Evolutionary conservation across 371 early-diverging fungal genomes (phyloP), one percentile per base, ranked within the genome.

Genomic region (Thermomucor indicae-seudaticae): DNA sequence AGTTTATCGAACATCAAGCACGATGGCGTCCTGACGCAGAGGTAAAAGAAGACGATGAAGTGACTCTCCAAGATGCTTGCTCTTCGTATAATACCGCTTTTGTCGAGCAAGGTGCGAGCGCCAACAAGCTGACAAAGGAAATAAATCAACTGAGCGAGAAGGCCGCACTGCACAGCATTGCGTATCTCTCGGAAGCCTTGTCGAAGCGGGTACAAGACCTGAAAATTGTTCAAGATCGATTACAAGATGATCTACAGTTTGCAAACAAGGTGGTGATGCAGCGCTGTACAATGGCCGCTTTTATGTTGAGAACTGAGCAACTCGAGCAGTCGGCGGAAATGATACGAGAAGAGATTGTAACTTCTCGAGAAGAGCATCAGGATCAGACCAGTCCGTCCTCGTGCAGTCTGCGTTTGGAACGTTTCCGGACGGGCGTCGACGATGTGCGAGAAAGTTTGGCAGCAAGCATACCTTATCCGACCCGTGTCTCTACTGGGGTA

Each of bases 261-360:
- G 63, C 71, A 6, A 67, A 72, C 17, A 57, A 65, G 20, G 59
- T 76, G 2, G 60, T 76, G 3, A 51, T 60, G 4, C 77, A 76
- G 35, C 56, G 64, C 1, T 57, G 68, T 25, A 31, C 63, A n/a
- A 56, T 72, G 11, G 45, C 60, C 27, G 63, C 57, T 8, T 76
- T 76, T 35, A 50, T 70, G 12, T 19, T 53, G 27, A 51, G 66
- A 30, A 65, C 65, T 1, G 57, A 64, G 8, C 63, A 65, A 27
- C 45, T 76, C 10, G 73, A 72, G 42, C 63, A 66, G 27, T 64
- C 63, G 2, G 77, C 77, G 1, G 75, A 70, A 19, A 30, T 62
- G 24, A 65, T 75, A 16, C 64, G 75, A 1, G 71, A 75, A 43
- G 71, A 70, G 35, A 61, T 75, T 28, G 47, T 48, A 0, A 38